Base-by-base conservation (phyloP, 2,329 filamentous ascomycete genomes). In the Cladosporium sp. region DNA sequence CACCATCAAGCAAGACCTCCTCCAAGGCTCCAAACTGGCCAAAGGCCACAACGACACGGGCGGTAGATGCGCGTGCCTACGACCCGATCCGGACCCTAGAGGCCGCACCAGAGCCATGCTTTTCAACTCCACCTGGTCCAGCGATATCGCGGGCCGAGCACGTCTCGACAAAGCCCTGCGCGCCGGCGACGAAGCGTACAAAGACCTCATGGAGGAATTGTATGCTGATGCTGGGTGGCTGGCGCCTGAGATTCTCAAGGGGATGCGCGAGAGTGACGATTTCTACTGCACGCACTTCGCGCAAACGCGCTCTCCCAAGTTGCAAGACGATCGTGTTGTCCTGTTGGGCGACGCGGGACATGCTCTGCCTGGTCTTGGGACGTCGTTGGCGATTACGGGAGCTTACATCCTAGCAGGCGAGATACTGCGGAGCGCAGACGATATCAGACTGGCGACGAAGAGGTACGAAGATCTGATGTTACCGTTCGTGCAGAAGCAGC, bases 1-100 rank as follows among this genome's bases (percentile, higher is more conserved):
- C 72, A 80, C 71, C n/a, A 75, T 82, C 30, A 77, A 77, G 2
- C 70, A 71, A 38, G 69, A n/a, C 67, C 66, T 0, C 72, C 77
- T 38, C 67, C 71, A 49, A 66, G 52, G 51, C 67, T 65, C 55
- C 14, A 41, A 52, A 44, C 59, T 65, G 2, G 65, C 65, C 15
- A 32, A 68, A 26, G 72, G 74, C 67, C 70, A 71, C 63, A 67
- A 72, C 64, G 68, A 67, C 8, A 54, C 67, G 4, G 64, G 66
- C 36, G 67, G 73, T 8, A 66, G 68, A 24, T 62, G 60, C 28
- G 66, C 74, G 21, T 65, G 72, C 41, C 65, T 73, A 14, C 68
- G 75, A 11, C 75, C 74, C 10, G 70, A 73, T 63, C 68, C 67
- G 1, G 36, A 69, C 12, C 68, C 68, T 5, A 49, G 34, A n/a